A percentile compares a stretch with the other conserved stretches of the same genome.
phyloP scores from a whole-genome alignment of 768 basidiomycete genomes.

The Megacollybia marginata region DNA sequence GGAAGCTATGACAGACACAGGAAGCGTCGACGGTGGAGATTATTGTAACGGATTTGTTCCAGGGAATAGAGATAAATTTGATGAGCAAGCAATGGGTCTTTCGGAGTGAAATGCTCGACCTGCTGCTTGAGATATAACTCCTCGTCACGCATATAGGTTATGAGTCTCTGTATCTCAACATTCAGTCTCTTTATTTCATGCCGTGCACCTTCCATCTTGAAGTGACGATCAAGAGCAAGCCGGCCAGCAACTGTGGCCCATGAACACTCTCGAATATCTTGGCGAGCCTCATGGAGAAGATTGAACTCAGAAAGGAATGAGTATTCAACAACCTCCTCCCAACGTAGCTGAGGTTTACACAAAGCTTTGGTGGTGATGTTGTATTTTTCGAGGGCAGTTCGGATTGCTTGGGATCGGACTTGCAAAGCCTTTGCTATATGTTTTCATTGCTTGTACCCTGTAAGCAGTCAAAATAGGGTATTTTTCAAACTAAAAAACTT shows the following conservation, averaged over 20 bases:
- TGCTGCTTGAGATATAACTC: too few relatives aligned
- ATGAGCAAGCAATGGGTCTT: too few relatives aligned
- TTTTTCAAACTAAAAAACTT: too few relatives aligned
- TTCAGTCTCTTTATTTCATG: too few relatives aligned
- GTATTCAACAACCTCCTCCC: constrained; percentile 12
- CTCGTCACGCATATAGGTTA: too few relatives aligned
- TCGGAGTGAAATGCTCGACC: too few relatives aligned
- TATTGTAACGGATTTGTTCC: too few relatives aligned
- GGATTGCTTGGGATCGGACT: constrained; percentile 6
- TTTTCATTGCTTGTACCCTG: neutral
- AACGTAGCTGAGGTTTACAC: constrained; percentile 1
- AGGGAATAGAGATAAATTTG: too few relatives aligned
- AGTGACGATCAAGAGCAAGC: constrained; percentile 4
- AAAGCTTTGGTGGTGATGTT: constrained; percentile 5
- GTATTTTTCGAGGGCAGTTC: constrained; percentile 4
- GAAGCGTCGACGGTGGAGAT: too few relatives aligned
- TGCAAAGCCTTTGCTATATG: constrained; percentile 7
- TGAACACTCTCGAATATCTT: constrained; percentile 9
- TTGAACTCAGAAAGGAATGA: neutral
- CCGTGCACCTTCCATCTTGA: constrained; percentile 3
- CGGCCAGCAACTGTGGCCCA: constrained; percentile 11
- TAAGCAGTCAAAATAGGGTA: too few relatives aligned
- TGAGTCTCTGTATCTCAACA: too few relatives aligned
- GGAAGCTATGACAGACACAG: too few relatives aligned
- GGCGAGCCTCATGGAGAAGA: constrained; percentile 9